Evolutionary conservation across 1,284 basidiomycete genomes (phyloP).

Genomic region (Megacollybia platyphylla): DNA sequence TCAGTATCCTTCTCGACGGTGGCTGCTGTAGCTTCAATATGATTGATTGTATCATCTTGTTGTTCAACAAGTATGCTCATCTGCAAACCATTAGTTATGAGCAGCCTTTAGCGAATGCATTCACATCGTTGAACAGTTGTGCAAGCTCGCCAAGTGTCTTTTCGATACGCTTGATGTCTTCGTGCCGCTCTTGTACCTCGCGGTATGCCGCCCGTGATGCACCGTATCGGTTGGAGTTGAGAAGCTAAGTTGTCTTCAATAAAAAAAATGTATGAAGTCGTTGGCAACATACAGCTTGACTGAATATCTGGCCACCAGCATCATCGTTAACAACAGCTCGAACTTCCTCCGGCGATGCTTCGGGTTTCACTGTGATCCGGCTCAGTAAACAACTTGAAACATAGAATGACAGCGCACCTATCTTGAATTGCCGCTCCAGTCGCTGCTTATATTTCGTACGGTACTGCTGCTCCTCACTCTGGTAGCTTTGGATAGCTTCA

Average conservation of each 20-base stretch:
- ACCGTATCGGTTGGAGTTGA: constrained; percentile 85
- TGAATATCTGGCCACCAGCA: constrained; percentile 82
- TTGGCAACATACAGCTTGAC: constrained; percentile 66
- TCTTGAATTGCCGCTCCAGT: constrained; percentile 93
- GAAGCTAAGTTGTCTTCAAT: constrained; percentile 35
- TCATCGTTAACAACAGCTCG: constrained; percentile 80
- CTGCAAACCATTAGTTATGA: constrained; percentile 20
- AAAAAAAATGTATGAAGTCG: constrained; percentile 5
- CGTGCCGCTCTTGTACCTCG: constrained; percentile 93
- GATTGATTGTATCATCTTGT: constrained; percentile 79
- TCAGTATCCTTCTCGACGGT: constrained; percentile 73
- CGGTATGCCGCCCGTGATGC: constrained; percentile 86
- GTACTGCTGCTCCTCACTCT: constrained; percentile 88
- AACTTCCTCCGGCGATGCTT: constrained; percentile 88
- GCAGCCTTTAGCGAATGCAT: neutral
- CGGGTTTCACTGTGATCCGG: constrained; percentile 69
- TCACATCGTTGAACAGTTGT: constrained; percentile 87
- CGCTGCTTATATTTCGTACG: constrained; percentile 89
- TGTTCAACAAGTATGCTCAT: constrained; percentile 89
- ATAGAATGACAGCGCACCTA: constrained; percentile 33
- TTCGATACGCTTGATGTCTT: constrained; percentile 93
- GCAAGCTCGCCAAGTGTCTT: constrained; percentile 87
- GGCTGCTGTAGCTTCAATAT: constrained; percentile 66
- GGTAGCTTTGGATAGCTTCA: constrained; percentile 78
- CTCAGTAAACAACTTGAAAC: constrained; percentile 2